Conservation (phyloP, 306 rosid species). For the Lathyrus sativus region DNA sequence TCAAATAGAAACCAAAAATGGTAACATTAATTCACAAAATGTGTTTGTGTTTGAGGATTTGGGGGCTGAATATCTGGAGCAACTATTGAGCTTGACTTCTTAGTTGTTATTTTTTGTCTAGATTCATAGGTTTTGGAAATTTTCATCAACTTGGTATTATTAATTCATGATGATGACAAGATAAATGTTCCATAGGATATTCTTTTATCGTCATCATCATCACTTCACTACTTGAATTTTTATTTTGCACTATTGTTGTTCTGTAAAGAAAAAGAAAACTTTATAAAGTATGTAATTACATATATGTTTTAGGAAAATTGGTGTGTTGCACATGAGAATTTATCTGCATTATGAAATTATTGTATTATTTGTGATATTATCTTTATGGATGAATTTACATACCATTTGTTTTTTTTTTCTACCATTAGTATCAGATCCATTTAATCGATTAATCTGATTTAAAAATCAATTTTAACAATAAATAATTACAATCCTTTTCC, state of each 20-base stretch:
- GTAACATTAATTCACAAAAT: background rate
- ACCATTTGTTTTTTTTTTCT: no score
- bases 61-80: conserved; percentile 74
- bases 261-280: conserved; percentile 12
- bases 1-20: background rate
- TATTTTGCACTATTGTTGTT: background rate
- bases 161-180: background rate
- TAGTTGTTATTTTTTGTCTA: background rate
- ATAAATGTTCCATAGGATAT: conserved; percentile 4
- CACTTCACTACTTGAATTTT: background rate
- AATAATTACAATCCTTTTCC: no score
- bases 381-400: no score
- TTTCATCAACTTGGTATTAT: conserved; percentile 14
- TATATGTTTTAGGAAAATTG: background rate
- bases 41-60: conserved; percentile 63
- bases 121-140: background rate
- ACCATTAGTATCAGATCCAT: no score
- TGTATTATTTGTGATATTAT: background rate
- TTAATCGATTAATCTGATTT: no score
- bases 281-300: background rate
- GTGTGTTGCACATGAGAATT: background rate
- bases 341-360: background rate
- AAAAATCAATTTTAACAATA: no score
- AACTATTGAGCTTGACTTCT: conserved; percentile 52
- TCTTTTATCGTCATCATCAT: background rate